phyloP scores from a whole-genome alignment of 768 basidiomycete species.

The Mycena epipterygia region DNA sequence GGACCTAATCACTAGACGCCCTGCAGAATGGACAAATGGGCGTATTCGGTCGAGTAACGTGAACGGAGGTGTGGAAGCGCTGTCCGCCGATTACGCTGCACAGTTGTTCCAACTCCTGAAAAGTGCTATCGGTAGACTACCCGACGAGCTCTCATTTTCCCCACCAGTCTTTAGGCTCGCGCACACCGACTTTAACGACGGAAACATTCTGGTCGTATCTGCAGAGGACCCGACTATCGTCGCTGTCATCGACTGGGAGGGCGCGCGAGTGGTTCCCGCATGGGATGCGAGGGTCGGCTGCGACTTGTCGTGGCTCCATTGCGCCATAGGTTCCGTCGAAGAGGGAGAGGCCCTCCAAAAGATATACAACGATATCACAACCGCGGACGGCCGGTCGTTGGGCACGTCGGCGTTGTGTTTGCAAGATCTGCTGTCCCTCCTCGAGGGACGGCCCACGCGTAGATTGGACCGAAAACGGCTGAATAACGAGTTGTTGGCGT shows the following conservation, averaged over 20 bases:
- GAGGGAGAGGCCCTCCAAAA: neutral
- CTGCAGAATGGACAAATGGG: neutral
- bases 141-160: neutral
- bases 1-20: neutral
- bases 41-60: neutral
- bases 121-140: neutral
- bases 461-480: neutral
- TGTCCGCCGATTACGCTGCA: neutral
- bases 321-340: no score
- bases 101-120: constrained; percentile 7
- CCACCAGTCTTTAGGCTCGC: neutral
- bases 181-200: constrained; percentile 6
- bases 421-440: neutral
- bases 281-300: neutral
- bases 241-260: constrained; percentile 9
- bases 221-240: constrained; percentile 1
- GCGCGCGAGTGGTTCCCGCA: neutral
- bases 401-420: no score
- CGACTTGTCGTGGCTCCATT: neutral
- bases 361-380: neutral
- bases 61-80: constrained; percentile 10
- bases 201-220: neutral
- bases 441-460: neutral
- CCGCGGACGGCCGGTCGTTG: neutral
- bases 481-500: neutral